Base-by-base conservation (phyloP, 2,329 filamentous ascomycete genomes). In the Aspergillus pseudoviridinutans region DNA sequence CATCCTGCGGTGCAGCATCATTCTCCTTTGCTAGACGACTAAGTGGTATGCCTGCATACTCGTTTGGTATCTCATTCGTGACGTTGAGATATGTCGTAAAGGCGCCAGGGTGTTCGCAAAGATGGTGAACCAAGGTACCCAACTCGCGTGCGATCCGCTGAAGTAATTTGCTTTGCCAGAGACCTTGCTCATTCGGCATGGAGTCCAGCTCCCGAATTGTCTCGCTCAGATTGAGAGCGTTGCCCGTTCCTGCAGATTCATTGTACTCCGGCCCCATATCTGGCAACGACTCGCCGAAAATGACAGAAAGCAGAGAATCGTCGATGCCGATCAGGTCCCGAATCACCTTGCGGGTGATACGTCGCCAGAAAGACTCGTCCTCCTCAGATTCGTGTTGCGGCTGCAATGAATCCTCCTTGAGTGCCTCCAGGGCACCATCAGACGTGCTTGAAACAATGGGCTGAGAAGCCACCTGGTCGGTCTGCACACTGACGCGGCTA, bases 291-390 rank as follows among this genome's bases (percentile, higher is more conserved):
- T 97, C 92, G 12, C 94, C 94, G 56, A 97, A 88, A 8, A 99
- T 87, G 51, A 97, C 87, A 0, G 90, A 90, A 8, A 99, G 82
- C 22, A 94, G 80, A 51, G 85, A 84, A 61, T 97, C 91, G 66
- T 97, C 92, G 55, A 99, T 89, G 8, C 93, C 93, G 71, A 97
- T 89, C 47, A 99, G 78, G 69, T 97, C 92, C 53, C 87, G 85
- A 65, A 99, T 91, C 28, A 97, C 89, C 66, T 87, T 91, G 57
- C 89, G 85, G 2, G 93, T 96, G 51, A 97, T 85, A 10, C 88
- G 84, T 59, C 87, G 86, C 85, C 91, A 91, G 63, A 95, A 84
- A 1, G 89, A 87, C 62, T 91, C 87, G 46, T 81, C 79, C 29
- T 85, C 80, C 4, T 79, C 75, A 1, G 74, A 71, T 2, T 74